phyloP scores from a whole-genome alignment of 2,329 filamentous ascomycete genomes.

The Xylaria sp. region DNA sequence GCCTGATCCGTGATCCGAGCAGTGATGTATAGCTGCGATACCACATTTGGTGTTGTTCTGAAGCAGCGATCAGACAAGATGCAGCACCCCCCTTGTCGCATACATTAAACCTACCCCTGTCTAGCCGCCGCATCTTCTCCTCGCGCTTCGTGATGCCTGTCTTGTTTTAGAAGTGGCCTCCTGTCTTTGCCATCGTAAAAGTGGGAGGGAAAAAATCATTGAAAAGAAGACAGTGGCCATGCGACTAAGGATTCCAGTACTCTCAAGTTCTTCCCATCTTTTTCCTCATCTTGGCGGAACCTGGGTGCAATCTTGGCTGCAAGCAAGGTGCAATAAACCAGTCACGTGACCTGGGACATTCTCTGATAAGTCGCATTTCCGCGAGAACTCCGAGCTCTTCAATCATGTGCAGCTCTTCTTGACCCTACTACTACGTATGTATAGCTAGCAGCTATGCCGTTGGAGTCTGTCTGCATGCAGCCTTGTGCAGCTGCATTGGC shows the following conservation, averaged over 20 bases:
- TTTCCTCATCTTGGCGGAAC: not conserved
- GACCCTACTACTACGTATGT: not conserved
- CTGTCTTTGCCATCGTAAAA: not conserved
- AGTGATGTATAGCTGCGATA: conserved; percentile 30
- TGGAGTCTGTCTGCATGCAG: conserved; percentile 15
- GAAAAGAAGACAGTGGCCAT: conserved; percentile 11
- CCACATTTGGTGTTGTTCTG: conserved; percentile 33
- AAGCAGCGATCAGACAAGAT: conserved; percentile 40
- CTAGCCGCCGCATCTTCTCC: conserved; percentile 24
- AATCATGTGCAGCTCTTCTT: conserved; percentile 1
- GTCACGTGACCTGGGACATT: conserved; percentile 14
- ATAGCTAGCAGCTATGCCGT: not conserved
- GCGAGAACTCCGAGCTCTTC: conserved; percentile 13
- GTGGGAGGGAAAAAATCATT: not conserved
- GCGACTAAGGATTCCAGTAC: conserved; percentile 1
- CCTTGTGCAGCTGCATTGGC: conserved; percentile 16
- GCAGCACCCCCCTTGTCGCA: conserved; percentile 33
- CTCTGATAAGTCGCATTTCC: not conserved
- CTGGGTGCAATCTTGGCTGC: not conserved
- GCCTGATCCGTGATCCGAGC: conserved; percentile 31
- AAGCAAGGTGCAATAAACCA: not conserved
- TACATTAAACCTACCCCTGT: conserved; percentile 27
- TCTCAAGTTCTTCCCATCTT: not conserved
- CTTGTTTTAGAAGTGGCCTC: conserved; percentile 18
- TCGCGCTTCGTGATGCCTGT: conserved; percentile 29